Conservation (phyloP, 768 basidiomycete species). For the Tricholoma sp. region DNA sequence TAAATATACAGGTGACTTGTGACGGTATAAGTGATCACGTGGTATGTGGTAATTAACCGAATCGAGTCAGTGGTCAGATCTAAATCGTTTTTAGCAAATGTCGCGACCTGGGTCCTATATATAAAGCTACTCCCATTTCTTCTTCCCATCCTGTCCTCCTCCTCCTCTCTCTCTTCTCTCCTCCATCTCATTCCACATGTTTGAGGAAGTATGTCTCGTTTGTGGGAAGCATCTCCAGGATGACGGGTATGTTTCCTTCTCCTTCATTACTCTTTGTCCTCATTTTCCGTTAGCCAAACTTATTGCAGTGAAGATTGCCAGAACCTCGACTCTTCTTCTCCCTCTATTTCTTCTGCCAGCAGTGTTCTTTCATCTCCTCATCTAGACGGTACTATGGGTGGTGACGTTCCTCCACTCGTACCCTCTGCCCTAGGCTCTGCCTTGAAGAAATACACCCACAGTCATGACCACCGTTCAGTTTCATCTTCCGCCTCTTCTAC, state of each 20-base stretch:
- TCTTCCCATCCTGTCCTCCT: constrained; percentile 11
- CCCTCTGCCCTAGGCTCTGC: constrained; percentile 61
- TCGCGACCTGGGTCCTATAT: constrained; percentile 30
- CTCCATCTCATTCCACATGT: constrained; percentile 40
- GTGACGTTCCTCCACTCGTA: constrained; percentile 64
- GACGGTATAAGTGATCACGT: constrained; percentile 13
- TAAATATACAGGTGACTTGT: not conserved
- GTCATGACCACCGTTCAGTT: constrained; percentile 45
- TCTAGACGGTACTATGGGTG: constrained; percentile 45
- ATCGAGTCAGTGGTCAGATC: constrained; percentile 27
- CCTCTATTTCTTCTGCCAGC: constrained; percentile 62
- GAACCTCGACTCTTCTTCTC: constrained; percentile 55
- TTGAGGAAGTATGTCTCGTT: constrained; percentile 72
- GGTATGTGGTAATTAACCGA: constrained; percentile 16
- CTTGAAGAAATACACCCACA: constrained; percentile 36
- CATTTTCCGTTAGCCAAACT: constrained; percentile 38
- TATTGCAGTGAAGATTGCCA: constrained; percentile 74
- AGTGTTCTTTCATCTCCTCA: constrained; percentile 68
- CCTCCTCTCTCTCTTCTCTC: constrained; percentile 8
- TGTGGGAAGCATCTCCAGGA: constrained; percentile 63
- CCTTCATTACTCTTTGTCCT: constrained; percentile 12
- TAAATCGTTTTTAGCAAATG: constrained; percentile 34
- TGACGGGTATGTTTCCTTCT: constrained; percentile 48
- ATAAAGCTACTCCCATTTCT: constrained; percentile 19
- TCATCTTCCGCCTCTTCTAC: constrained; percentile 63